Base-by-base conservation (phyloP, 768 basidiomycete species). In the Rhizopogon vulgaris region DNA sequence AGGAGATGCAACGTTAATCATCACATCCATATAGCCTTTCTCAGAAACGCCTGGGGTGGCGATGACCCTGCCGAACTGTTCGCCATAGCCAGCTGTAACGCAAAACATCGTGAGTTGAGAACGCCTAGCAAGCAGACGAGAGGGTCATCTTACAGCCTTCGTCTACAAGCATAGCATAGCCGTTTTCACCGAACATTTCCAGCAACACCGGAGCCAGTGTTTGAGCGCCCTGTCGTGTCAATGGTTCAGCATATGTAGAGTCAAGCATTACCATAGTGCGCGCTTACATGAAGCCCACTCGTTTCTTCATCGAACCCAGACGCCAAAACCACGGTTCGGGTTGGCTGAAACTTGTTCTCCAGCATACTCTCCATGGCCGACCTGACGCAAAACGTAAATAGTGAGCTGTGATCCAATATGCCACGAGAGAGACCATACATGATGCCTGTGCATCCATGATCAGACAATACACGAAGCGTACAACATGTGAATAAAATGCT, bases 301-400 rank as follows among this genome's bases (percentile, higher is more conserved):
- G 78, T 72, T 70, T 90, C 88, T 63, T 90, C 90, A 57, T 90
- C 89, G 56, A 88, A 90, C 1, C 90, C 84, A 55, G 79, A 85
- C 3, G 83, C 72, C 53, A 85, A 71, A 1, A 85, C 78, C 18
- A 85, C 67, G 1, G 77, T 81, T 41, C 89, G 74, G 3, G 73
- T 73, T 14, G 91, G 90, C 49, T 76, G 63, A 67, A 83, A 91
- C 3, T 76, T 78, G 11, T 78, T 73, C n/a, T 70, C 69, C 6
- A 90, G 60, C 22, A 93, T 71, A 2, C 77, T 76, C 65, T 91
- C 87, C 36, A 89, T 67, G 12, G 86, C 72, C 5, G 72, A 67
- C 52, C 78, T 79, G 49, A 47, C 2, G 8, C 22, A 10, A 47
- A 52, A 8, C 12, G 41, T 56, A n/a, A 22, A 22, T 22, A 22